Percentiles rank a stretch among this genome's conserved stretches.
Conservation (phyloP, 495 filamentous ascomycete genomes). For the Aspergillus baeticus region DNA sequence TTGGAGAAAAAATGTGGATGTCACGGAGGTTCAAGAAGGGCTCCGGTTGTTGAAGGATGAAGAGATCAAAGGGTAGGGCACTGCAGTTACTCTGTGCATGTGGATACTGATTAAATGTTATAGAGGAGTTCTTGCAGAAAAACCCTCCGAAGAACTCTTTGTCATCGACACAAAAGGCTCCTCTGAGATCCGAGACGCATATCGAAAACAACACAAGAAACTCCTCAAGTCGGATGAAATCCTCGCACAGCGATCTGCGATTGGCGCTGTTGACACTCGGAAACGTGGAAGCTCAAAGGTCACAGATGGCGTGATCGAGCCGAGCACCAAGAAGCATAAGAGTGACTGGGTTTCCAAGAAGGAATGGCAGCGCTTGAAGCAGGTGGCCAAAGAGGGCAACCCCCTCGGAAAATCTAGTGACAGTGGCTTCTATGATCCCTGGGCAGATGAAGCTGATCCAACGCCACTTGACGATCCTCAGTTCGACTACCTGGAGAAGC, state of each 20-base stretch:
- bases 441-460: constrained; percentile 56
- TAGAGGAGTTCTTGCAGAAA: constrained; percentile 82
- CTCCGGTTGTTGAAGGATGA: constrained; percentile 82
- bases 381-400: constrained; percentile 71
- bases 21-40: constrained; percentile 79
- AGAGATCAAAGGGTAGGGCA: constrained; percentile 76
- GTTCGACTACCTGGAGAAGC: constrained; percentile 61
- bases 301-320: constrained; percentile 66
- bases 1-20: constrained; percentile 96
- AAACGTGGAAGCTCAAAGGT: constrained; percentile 64
- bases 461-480: constrained; percentile 45
- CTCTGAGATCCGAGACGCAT: constrained; percentile 55
- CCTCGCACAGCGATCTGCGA: constrained; percentile 74
- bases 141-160: constrained; percentile 77
- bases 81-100: too few relatives aligned
- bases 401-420: constrained; percentile 54
- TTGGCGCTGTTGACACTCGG: constrained; percentile 70
- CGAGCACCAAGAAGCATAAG: constrained; percentile 67
- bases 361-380: constrained; percentile 73
- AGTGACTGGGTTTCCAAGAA: constrained; percentile 75
- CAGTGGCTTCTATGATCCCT: constrained; percentile 68
- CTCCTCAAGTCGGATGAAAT: constrained; percentile 87
- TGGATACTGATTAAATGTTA: too few relatives aligned
- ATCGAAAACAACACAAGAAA: constrained; percentile 62
- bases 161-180: constrained; percentile 74